Conservation (phyloP, 2,329 filamentous ascomycete genomes). For the Annulohypoxylon truncatum region DNA sequence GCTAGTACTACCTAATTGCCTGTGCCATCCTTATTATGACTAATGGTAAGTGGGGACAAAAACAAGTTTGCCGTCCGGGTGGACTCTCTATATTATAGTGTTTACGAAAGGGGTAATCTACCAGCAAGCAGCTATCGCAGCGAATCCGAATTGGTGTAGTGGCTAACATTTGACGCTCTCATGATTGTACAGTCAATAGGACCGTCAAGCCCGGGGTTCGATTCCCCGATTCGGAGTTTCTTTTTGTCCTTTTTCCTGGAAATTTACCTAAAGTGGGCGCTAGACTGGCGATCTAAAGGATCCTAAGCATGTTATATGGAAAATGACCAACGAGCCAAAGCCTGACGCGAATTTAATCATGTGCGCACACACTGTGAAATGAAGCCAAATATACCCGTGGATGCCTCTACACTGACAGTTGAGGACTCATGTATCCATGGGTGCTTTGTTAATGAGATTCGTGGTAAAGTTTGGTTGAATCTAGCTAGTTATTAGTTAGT, state of each 20-base stretch:
- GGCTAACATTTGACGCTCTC: conserved; percentile 53
- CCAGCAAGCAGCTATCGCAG: too few species aligned
- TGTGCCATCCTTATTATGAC: background rate
- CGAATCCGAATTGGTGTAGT: conserved; percentile 53
- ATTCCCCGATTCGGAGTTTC: conserved; percentile 46
- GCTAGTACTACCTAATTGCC: too few species aligned
- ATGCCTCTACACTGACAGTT: too few species aligned
- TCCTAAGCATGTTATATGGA: too few species aligned
- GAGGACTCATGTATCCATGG: too few species aligned
- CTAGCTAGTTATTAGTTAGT: too few species aligned
- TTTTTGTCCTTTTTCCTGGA: background rate
- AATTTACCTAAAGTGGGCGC: background rate
- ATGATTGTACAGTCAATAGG: conserved; percentile 13
- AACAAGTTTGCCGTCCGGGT: background rate
- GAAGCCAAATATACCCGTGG: too few species aligned
- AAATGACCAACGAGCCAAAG: too few species aligned
- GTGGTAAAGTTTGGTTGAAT: too few species aligned
- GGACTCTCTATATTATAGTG: background rate
- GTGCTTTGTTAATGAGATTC: too few species aligned
- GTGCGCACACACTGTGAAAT: too few species aligned
- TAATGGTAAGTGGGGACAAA: background rate
- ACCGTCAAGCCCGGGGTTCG: conserved; percentile 47
- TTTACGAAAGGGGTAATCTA: background rate
- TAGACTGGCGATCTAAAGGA: background rate
- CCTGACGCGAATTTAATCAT: too few species aligned